phyloP scores from a whole-genome alignment of 495 filamentous ascomycete species.

The Hapsidospora chrysogenum region DNA sequence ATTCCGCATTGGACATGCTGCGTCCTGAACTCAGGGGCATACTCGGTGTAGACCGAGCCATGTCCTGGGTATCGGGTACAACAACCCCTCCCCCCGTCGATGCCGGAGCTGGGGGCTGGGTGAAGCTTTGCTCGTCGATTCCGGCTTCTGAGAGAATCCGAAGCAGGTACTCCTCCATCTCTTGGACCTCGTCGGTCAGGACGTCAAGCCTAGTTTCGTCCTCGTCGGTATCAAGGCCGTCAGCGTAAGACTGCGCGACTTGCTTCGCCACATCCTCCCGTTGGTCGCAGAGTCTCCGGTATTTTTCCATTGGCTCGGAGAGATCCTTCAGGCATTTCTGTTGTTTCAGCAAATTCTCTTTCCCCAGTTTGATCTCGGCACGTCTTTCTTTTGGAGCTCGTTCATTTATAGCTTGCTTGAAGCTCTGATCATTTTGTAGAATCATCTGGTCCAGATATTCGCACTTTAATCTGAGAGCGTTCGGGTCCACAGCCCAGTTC shows the following conservation, averaged over 20 bases:
- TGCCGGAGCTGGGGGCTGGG: slow-evolving; percentile 7
- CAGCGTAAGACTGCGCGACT: slow-evolving; percentile 18
- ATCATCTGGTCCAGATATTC: slow-evolving; percentile 15
- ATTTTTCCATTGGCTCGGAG: slow-evolving; percentile 10
- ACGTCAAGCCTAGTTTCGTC: slow-evolving; percentile 20
- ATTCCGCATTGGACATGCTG: not conserved
- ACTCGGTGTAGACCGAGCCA: not conserved
- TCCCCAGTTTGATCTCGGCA: slow-evolving; percentile 16
- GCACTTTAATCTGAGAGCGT: slow-evolving; percentile 7
- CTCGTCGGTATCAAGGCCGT: slow-evolving; percentile 18
- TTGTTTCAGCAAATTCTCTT: slow-evolving; percentile 13
- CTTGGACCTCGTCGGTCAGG: slow-evolving; percentile 13
- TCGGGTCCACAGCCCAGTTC: no score
- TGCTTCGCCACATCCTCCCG: slow-evolving; percentile 17
- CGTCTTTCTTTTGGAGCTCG: slow-evolving; percentile 13
- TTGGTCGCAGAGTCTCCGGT: slow-evolving; percentile 12
- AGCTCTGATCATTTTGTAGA: slow-evolving; percentile 16
- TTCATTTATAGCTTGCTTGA: slow-evolving; percentile 13
- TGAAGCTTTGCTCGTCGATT: slow-evolving; percentile 17
- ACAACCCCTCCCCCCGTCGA: slow-evolving; percentile 5
- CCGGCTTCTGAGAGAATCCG: slow-evolving; percentile 15
- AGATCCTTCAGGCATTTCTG: slow-evolving; percentile 16
- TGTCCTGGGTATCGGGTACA: slow-evolving; percentile 9
- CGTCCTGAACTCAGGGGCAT: slow-evolving; percentile 1
- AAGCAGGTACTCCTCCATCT: slow-evolving; percentile 11